Base-by-base conservation (phyloP, 257 asterid genomes). In the Nyctanthes arbortristis region DNA sequence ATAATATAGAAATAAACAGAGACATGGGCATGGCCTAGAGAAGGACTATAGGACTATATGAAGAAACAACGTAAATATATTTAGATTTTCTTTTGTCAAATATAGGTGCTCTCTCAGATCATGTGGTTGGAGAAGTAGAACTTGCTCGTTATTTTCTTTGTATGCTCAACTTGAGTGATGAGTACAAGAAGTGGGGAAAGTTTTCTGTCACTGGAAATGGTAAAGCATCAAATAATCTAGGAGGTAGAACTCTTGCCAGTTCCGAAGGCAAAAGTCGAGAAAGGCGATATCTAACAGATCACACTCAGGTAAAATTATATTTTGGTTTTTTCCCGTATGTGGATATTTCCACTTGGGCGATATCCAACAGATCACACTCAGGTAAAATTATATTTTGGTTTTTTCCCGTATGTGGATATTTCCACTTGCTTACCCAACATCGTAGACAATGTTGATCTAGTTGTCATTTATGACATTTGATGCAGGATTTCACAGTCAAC, bases 331-430 rank as follows among this genome's bases (percentile, higher is more conserved):
- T n/a, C n/a, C n/a, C n/a, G n/a, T n/a, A n/a, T n/a, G n/a, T n/a
- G n/a, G n/a, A n/a, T n/a, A n/a, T n/a, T n/a, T n/a, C n/a, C n/a
- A n/a, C n/a, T n/a, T n/a, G n/a, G 77, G 70, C 92, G 73, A 64
- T 74, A 73, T 70, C 77, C 83, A 33, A 79, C 85, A 32, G 97
- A 91, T 89, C 99, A 93, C 81, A 87, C 97, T 29, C 99, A 90
- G 97, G 98, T 93, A 82, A 55, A 58, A 33, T 13, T 59, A 28
- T 71, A 36, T 63, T 61, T 40, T n/a, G n/a, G n/a, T n/a, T n/a
- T n/a, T n/a, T n/a, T n/a, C n/a, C n/a, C n/a, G n/a, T n/a, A n/a
- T n/a, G n/a, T n/a, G n/a, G n/a, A n/a, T n/a, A n/a, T n/a, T n/a
- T n/a, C n/a, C n/a, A n/a, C n/a, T n/a, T n/a, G n/a, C n/a, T n/a